A percentile compares a stretch with the other conserved stretches of the same genome.
Evolutionary conservation across 441 rosid species (phyloP).

Genomic region (Populus hybrid): DNA sequence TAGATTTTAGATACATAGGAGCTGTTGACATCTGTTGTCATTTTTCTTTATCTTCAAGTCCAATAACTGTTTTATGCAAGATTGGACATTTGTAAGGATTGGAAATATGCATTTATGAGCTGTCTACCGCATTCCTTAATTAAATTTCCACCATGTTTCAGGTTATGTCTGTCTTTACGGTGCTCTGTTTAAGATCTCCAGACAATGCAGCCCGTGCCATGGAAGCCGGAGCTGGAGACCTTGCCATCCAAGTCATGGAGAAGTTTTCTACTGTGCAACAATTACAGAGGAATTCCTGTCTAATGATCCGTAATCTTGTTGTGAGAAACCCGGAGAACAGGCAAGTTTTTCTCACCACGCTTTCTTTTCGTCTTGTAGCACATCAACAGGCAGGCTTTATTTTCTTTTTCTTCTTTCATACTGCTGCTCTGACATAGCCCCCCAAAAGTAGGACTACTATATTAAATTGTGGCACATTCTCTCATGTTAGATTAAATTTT

Average conservation of each 20-base stretch:
- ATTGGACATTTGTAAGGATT: too few relatives aligned
- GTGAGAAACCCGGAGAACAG: slow-evolving; percentile 85
- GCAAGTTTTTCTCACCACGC: slow-evolving; percentile 25
- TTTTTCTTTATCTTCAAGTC: background rate
- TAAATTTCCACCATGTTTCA: slow-evolving; percentile 20
- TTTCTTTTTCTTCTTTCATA: background rate
- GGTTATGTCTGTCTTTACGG: slow-evolving; percentile 75
- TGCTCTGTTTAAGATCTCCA: slow-evolving; percentile 84
- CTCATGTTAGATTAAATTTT: background rate
- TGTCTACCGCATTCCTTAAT: background rate
- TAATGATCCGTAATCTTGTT: slow-evolving; percentile 87
- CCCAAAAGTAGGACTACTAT: background rate
- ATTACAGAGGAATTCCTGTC: slow-evolving; percentile 74
- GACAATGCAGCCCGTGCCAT: slow-evolving; percentile 79
- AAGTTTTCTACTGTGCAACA: slow-evolving; percentile 66
- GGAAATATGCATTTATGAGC: background rate
- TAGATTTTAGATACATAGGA: too few relatives aligned
- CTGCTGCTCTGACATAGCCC: background rate
- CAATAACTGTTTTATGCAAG: background rate
- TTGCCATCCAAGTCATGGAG: slow-evolving; percentile 84
- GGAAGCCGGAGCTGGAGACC: slow-evolving; percentile 95
- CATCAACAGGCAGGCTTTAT: background rate
- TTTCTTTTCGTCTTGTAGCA: background rate
- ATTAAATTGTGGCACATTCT: background rate
- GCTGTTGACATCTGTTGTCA: background rate